These are phyloP conservation scores for Cyclotella kingstonii DNA, from an alignment of 108 stramenopile genomes.

Conservation along the genomic window DNA sequence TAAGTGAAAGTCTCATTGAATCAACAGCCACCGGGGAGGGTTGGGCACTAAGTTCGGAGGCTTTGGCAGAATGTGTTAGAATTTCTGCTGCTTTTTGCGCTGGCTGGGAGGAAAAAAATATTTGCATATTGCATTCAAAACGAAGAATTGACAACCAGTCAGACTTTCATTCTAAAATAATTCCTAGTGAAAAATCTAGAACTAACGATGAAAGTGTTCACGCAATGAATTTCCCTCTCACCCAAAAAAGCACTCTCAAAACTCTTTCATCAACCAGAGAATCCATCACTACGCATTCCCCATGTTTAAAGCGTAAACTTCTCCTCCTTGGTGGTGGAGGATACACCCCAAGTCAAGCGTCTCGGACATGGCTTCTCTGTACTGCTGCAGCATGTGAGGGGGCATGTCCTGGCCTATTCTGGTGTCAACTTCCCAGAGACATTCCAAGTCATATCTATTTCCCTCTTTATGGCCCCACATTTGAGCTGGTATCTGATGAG, in stretches of 20 bases:
- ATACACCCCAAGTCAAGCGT: constrained; percentile 45
- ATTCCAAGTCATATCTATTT: constrained; percentile 47
- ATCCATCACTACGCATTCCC: background rate
- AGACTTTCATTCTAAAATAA: background rate
- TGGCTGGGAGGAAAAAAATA: constrained; percentile 24
- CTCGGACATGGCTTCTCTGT: constrained; percentile 46
- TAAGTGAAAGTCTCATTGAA: background rate
- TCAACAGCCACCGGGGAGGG: constrained; percentile 34
- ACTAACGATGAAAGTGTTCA: background rate
- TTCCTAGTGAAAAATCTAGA: background rate
- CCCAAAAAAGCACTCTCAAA: too few species aligned
- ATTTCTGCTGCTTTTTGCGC: constrained; percentile 32
- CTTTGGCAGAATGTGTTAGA: constrained; percentile 49
- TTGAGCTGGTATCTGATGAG: constrained; percentile 32
- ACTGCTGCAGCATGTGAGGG: constrained; percentile 59
- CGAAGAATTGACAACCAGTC: background rate
- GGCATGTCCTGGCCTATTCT: constrained; percentile 42
- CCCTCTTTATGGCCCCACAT: constrained; percentile 47
- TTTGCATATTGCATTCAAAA: constrained; percentile 1
- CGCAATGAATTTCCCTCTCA: too few species aligned
- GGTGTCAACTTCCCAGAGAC: constrained; percentile 41
- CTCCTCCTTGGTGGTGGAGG: constrained; percentile 55
- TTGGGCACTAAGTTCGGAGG: constrained; percentile 46
- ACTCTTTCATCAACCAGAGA: background rate
- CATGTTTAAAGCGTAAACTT: constrained; percentile 37